Base-by-base conservation (phyloP, 2,329 filamentous ascomycete species). In the Fusarium subtropicale region DNA sequence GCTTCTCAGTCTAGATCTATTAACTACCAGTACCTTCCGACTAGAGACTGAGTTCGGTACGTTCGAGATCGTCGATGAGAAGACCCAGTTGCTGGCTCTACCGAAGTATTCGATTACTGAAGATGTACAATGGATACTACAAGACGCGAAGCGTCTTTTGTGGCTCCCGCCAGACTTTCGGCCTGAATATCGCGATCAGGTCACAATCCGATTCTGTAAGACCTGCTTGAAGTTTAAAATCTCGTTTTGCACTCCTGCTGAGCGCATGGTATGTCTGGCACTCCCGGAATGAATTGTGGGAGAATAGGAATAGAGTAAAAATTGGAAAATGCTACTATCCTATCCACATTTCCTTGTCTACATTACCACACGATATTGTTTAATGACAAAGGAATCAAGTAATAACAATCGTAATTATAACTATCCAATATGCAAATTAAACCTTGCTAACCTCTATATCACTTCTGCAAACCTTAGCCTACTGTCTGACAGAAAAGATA, bases 181-280 rank as follows among this genome's bases (percentile, higher is more conserved):
- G 5, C 36, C 36, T 5, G 4, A 9, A 4, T 7, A 1, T 18
- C 8, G 7, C 5, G 1, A 9, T 16, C 4, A 9, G 8, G 33
- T 7, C 15, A 9, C 4, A 34, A 8, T 34, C 16, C 16, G 9
- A 20, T 38, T 38, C 10, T 38, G 36, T n/a, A 38, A 38, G 11
- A 11, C 18, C 6, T 38, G 18, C n/a, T 12, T 20, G 3, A 38
- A 38, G 36, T 38, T 38, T 10, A 38, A 20, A 38, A 11, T 38
- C 3, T 11, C 36, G 7, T 20, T 20, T 38, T 7, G 6, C 10
- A 20, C 36, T 11, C 20, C 36, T 20, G 12, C 18, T 5, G 3
- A 12, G 2, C 4, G 10, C 9, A 5, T 38, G 4, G 20, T 22
- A 3, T 22, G 20, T 22, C 20, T 22, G 3, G 20, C 3, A 22